phyloP scores from a whole-genome alignment of 2,329 filamentous ascomycete species.

The Pseudopithomyces maydicus region DNA sequence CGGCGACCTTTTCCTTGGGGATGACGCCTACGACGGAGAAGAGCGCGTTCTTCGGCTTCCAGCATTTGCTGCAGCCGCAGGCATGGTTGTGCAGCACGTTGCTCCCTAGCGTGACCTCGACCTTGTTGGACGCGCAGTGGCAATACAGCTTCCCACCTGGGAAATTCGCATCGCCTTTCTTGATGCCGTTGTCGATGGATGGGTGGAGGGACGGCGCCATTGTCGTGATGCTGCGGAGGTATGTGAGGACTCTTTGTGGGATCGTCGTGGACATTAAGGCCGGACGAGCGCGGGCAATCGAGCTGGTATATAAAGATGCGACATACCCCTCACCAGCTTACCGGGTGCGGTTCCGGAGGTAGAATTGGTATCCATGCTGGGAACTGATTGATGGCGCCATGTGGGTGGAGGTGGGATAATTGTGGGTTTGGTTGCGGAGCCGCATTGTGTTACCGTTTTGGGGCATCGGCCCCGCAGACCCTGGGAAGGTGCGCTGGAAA shows the following conservation, averaged over 20 bases:
- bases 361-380: neutral
- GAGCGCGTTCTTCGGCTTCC: conserved; percentile 68
- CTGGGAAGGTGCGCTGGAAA: neutral
- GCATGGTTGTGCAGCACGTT: conserved; percentile 72
- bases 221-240: conserved; percentile 24
- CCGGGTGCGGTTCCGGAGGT: neutral
- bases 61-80: conserved; percentile 75
- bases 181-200: conserved; percentile 65
- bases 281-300: neutral
- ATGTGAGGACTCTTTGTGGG: neutral
- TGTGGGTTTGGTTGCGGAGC: conserved; percentile 4
- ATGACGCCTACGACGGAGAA: conserved; percentile 70
- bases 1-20: conserved; percentile 58
- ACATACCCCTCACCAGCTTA: neutral
- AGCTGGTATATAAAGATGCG: neutral
- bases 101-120: conserved; percentile 62
- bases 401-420: neutral
- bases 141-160: conserved; percentile 66
- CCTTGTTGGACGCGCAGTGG: conserved; percentile 60
- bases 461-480: conserved; percentile 1
- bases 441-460: conserved; percentile 1
- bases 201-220: conserved; percentile 61
- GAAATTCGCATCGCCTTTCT: conserved; percentile 60
- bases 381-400: neutral
- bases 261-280: neutral